Evolutionary conservation across 306 rosid species (phyloP), one percentile per base, ranked within the genome.

Genomic region (Gynostemma pentaphyllum): DNA sequence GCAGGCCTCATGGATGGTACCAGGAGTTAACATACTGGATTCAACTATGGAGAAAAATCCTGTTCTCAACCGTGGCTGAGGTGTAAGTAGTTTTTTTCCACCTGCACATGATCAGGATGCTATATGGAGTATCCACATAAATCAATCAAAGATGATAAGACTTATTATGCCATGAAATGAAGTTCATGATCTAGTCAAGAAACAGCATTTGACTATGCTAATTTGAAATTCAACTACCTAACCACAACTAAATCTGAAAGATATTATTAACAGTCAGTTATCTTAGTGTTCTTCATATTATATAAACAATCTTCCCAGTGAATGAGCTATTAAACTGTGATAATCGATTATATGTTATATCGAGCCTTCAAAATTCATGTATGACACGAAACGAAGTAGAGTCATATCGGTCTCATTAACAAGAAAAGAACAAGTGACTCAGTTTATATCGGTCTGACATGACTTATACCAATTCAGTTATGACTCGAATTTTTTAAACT

Each of bases 1-100:
- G 68, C 95, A 90, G 10, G 90, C 94, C 67, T 79, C 88, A 29
- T 70, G 79, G 26, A 90, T 79, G 68, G 81, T 78, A 67, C 72
- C 55, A n/a, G 71, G 61, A 66, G 60, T 69, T 68, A 87, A 59
- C 79, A 74, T 53, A 47, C 66, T 22, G 37, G 90, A 73, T 63
- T 87, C 84, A 27, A 90, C 74, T 9, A 85, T 66, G 7, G 95
- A 87, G 87, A 90, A 90, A 75, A 87, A 90, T n/a, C 96, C 96
- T 2, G 97, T 90, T 75, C 97, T 77, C 15, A 85, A 64, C 13
- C 97, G 79, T 16, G 96, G 96, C 73, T 87, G 97, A 63, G 97
- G 96, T 73, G 97, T 90, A 37, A 87, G 74, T 79, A 90, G 70
- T 68, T 85, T 83, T 78, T 85, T 90, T 28, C 81, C 90, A 66